Evolutionary conservation across 768 basidiomycete genomes (phyloP).

Genomic region (Pisolithus marmoratus): DNA sequence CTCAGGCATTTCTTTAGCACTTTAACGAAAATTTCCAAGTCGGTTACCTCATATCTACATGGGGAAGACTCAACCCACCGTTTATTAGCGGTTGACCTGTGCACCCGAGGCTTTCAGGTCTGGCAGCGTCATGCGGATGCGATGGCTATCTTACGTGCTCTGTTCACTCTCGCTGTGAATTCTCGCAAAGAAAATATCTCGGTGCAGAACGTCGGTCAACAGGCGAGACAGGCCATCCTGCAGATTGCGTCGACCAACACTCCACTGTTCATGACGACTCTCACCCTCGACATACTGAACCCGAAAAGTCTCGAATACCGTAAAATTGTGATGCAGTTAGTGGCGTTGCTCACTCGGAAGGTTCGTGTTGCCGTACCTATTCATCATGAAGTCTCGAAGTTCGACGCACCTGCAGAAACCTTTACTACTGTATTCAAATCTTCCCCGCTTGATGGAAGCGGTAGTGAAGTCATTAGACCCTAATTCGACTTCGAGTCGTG

Average conservation of each 20-base stretch:
- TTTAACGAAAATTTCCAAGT: constrained; percentile 80
- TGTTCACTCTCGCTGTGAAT: constrained; percentile 77
- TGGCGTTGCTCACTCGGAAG: constrained; percentile 92
- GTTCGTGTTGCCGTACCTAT: constrained; percentile 30
- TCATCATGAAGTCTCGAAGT: background rate
- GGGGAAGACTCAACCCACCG: constrained; percentile 63
- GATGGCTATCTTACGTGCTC: constrained; percentile 76
- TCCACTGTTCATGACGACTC: constrained; percentile 88
- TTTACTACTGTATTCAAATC: constrained; percentile 72
- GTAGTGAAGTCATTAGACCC: constrained; percentile 97
- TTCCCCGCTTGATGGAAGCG: constrained; percentile 86
- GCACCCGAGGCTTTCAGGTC: constrained; percentile 84
- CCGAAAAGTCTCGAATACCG: constrained; percentile 71
- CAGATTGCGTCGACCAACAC: constrained; percentile 82
- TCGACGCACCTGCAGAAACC: constrained; percentile 53
- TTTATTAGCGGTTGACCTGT: constrained; percentile 80
- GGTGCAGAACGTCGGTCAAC: constrained; percentile 62
- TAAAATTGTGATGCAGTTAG: constrained; percentile 85
- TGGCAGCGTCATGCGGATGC: constrained; percentile 95
- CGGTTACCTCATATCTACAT: constrained; percentile 71
- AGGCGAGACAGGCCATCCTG: constrained; percentile 79
- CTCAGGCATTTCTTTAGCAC: constrained; percentile 40
- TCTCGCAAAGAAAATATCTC: constrained; percentile 64
- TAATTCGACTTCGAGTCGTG: constrained; percentile 66
- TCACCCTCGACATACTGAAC: constrained; percentile 84